Percentiles rank a stretch among this genome's conserved stretches.
Conservation (phyloP, 805 yeast species). For the Candida maesae region DNA sequence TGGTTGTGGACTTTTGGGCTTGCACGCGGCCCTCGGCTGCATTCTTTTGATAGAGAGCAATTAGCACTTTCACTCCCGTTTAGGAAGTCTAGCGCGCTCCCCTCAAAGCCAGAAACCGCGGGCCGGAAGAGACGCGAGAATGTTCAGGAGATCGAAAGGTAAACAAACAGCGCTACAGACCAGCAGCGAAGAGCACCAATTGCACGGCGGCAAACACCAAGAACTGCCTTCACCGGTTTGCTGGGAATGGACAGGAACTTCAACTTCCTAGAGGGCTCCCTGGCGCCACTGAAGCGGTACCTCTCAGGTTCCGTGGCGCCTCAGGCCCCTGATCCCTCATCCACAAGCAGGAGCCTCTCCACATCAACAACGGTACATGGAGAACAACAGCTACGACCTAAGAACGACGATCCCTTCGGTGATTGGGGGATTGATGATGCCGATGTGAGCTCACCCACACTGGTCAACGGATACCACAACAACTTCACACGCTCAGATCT, state of each 20-base stretch:
- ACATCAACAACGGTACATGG: no score
- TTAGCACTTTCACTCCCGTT: no score
- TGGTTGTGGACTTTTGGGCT: no score
- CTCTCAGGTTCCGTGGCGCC: conserved; percentile 13
- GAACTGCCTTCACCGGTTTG: background rate
- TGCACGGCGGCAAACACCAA: background rate
- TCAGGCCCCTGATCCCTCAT: background rate
- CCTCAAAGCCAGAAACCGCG: no score
- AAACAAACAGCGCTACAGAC: conserved; percentile 1
- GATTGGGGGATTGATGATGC: conserved; percentile 28
- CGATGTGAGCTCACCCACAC: conserved; percentile 25
- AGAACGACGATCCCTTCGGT: conserved; percentile 16
- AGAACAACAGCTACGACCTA: background rate
- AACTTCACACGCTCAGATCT: conserved; percentile 7
- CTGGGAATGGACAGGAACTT: conserved; percentile 6
- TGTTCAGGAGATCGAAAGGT: conserved; percentile 1
- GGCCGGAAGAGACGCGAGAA: no score
- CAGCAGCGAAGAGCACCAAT: no score
- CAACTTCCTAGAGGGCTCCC: conserved; percentile 20
- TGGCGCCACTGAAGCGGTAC: conserved; percentile 24
- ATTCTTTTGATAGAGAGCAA: no score
- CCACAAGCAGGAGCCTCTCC: background rate
- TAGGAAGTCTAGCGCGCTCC: no score
- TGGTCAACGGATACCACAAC: conserved; percentile 20
- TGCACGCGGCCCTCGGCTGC: no score